These are phyloP conservation scores for Amylocystis lapponica DNA, from an alignment of 768 basidiomycete genomes.

Conservation along the genomic window DNA sequence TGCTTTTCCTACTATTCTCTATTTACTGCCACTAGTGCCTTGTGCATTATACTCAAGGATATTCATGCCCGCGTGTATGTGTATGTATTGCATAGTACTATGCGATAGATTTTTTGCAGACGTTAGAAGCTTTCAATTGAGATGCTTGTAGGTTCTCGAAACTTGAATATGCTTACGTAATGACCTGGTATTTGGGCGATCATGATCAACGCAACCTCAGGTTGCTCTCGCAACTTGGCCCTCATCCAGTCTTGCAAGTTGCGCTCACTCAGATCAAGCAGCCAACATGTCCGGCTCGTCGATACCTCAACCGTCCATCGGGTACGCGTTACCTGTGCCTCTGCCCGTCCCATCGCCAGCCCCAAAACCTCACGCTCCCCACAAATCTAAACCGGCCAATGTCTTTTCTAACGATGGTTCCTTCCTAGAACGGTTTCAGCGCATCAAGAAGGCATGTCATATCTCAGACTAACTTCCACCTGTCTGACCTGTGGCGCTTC, in stretches of 20 bases:
- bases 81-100: no score
- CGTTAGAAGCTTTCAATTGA: no score
- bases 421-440: slow-evolving; percentile 60
- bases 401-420: slow-evolving; percentile 69
- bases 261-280: no score
- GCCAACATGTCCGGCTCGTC: slow-evolving; percentile 16
- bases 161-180: no score
- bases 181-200: no score
- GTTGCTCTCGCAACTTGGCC: slow-evolving; percentile 1
- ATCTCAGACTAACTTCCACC: not conserved
- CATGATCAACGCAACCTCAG: no score
- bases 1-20: no score
- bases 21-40: no score
- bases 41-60: no score
- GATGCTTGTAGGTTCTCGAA: no score
- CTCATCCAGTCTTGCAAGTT: not conserved
- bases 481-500: not conserved
- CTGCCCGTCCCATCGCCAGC: slow-evolving; percentile 19
- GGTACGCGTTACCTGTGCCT: slow-evolving; percentile 23
- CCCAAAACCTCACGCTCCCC: slow-evolving; percentile 18
- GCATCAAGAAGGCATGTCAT: slow-evolving; percentile 42
- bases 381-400: slow-evolving; percentile 44
- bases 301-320: slow-evolving; percentile 18
- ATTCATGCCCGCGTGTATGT: no score
- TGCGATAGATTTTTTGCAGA: no score